Evolutionary conservation across 129 eudicot species (phyloP).

Genomic region (Chrysanthemum makinoi): DNA sequence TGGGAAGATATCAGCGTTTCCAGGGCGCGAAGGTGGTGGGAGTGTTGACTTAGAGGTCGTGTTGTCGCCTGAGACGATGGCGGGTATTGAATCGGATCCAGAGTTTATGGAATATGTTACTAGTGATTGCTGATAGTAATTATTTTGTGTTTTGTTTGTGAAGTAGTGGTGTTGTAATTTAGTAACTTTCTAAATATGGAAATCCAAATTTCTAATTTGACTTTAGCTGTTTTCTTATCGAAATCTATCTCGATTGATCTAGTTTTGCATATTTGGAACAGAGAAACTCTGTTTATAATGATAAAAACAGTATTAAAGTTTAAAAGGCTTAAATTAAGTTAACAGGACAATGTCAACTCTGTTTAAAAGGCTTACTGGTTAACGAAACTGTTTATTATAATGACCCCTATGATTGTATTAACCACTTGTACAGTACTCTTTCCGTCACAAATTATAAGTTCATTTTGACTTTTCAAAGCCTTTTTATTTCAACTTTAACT

Average conservation of each 20-base stretch:
- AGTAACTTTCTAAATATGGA: slow-evolving; percentile 9
- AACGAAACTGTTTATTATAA: no score
- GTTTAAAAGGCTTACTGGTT: no score
- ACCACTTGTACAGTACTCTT: no score
- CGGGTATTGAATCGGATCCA: slow-evolving; percentile 54
- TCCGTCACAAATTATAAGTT: no score
- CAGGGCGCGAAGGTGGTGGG: slow-evolving; percentile 68
- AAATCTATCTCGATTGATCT: neutral
- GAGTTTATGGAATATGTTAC: slow-evolving; percentile 75
- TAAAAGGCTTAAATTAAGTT: no score
- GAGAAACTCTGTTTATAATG: no score
- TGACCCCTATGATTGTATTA: no score
- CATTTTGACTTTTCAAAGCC: no score
- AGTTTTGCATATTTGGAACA: neutral
- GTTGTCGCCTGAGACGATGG: slow-evolving; percentile 76
- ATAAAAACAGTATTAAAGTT: no score
- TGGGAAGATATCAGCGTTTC: slow-evolving; percentile 84
- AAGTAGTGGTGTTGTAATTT: slow-evolving; percentile 14
- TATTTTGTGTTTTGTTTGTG: neutral
- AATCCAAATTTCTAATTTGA: slow-evolving; percentile 14
- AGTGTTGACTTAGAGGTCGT: slow-evolving; percentile 85
- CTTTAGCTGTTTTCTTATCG: neutral
- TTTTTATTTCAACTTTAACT: no score
- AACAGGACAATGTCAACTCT: no score
- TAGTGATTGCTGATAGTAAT: slow-evolving; percentile 9